These are phyloP conservation scores for Hypseocharis bilobata DNA, from an alignment of 441 rosid species.

Conservation along the genomic window DNA sequence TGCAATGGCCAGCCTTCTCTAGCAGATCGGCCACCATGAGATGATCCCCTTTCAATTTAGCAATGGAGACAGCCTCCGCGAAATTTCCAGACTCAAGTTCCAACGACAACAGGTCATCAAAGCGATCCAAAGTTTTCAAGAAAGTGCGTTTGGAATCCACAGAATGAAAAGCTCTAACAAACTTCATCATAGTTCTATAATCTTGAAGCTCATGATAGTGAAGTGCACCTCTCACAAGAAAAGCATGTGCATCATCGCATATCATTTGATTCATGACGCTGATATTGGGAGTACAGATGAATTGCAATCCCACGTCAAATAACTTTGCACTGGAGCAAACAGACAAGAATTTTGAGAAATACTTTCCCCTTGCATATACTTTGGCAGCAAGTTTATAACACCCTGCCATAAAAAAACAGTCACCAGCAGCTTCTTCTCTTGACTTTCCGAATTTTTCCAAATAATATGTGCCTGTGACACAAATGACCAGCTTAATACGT, in stretches of 20 bases:
- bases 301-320: constrained; percentile 35
- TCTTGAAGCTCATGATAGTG: constrained; percentile 27
- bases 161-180: constrained; percentile 31
- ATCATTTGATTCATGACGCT: neutral
- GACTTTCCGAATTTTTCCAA: constrained; percentile 35
- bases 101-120: constrained; percentile 34
- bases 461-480: constrained; percentile 34
- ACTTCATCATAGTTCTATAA: constrained; percentile 34
- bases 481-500: neutral
- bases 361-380: constrained; percentile 30
- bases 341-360: constrained; percentile 29
- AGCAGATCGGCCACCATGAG: constrained; percentile 31
- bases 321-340: constrained; percentile 33
- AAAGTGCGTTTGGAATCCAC: constrained; percentile 22
- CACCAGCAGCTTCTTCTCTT: constrained; percentile 32
- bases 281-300: constrained; percentile 14
- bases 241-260: constrained; percentile 3
- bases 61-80: constrained; percentile 38
- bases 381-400: constrained; percentile 35
- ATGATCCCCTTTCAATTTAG: constrained; percentile 29
- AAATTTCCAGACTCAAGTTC: constrained; percentile 40
- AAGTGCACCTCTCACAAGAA: constrained; percentile 31
- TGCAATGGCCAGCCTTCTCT: constrained; percentile 27
- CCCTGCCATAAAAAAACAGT: constrained; percentile 37
- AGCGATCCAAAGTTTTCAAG: constrained; percentile 27